These are phyloP conservation scores for Ormosia semicastrata DNA, from an alignment of 306 rosid genomes.

Conservation along the genomic window DNA sequence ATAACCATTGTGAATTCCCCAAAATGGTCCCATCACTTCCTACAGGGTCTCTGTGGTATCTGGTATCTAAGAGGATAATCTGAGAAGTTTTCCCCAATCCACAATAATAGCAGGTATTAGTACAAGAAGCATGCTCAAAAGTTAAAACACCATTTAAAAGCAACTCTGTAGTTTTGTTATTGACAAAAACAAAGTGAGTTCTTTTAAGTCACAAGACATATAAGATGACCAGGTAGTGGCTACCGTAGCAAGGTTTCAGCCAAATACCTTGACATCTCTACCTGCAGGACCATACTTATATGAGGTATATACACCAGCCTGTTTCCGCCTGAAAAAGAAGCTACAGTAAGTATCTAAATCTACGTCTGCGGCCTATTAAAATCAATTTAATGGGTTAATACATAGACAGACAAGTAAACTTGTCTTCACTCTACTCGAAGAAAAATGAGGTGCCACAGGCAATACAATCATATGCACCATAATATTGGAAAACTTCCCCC, in stretches of 20 bases:
- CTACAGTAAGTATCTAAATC: conserved; percentile 20
- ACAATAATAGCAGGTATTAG: conserved; percentile 12
- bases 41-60: conserved; percentile 83
- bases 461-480: neutral
- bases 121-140: conserved; percentile 16
- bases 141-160: neutral
- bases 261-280: conserved; percentile 67
- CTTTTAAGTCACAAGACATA: neutral
- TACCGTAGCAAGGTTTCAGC: neutral
- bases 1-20: conserved; percentile 71
- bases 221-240: neutral
- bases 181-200: neutral
- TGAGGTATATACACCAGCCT: conserved; percentile 72
- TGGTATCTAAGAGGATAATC: conserved; percentile 62
- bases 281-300: conserved; percentile 70
- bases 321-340: conserved; percentile 63
- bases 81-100: conserved; percentile 23
- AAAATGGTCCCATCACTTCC: conserved; percentile 74
- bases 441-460: neutral
- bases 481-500: neutral
- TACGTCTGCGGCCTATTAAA: neutral
- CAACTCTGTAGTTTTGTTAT: neutral
- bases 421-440: neutral
- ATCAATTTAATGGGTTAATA: neutral
- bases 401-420: neutral